Conservation (phyloP, 768 basidiomycete genomes). For the Crucibulum laeve region DNA sequence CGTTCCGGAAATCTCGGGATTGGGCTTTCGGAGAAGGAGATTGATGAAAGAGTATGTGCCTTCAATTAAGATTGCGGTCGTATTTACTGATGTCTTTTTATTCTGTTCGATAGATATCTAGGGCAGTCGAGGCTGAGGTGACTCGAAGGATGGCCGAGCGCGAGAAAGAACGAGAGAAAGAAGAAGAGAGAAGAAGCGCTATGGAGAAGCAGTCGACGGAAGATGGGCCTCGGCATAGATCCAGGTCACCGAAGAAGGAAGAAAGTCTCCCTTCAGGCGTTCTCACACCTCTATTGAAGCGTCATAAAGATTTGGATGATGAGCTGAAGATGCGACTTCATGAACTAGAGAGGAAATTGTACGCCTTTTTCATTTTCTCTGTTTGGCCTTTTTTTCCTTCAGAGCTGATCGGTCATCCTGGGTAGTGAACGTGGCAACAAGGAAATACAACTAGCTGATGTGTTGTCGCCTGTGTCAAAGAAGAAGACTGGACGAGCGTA, state of each 20-base stretch:
- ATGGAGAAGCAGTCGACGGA: constrained; percentile 24
- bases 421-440: constrained; percentile 57
- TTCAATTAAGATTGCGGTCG: neutral
- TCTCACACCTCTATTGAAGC: constrained; percentile 58
- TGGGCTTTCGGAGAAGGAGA: constrained; percentile 63
- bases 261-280: constrained; percentile 40
- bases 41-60: constrained; percentile 62
- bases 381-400: neutral
- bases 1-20: constrained; percentile 28
- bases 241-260: constrained; percentile 31
- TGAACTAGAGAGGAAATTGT: constrained; percentile 75
- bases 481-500: constrained; percentile 84
- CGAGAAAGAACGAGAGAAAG: constrained; percentile 32
- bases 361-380: constrained; percentile 20
- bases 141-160: constrained; percentile 57
- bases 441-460: constrained; percentile 56
- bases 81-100: neutral
- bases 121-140: constrained; percentile 72
- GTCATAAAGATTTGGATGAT: constrained; percentile 64
- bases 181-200: constrained; percentile 30
- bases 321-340: constrained; percentile 60
- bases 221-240: constrained; percentile 15
- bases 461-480: constrained; percentile 66
- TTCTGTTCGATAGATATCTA: constrained; percentile 49
- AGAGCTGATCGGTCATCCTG: constrained; percentile 1